Conservation (phyloP, 805 yeast species). For the Yamadazyma philogaea region DNA sequence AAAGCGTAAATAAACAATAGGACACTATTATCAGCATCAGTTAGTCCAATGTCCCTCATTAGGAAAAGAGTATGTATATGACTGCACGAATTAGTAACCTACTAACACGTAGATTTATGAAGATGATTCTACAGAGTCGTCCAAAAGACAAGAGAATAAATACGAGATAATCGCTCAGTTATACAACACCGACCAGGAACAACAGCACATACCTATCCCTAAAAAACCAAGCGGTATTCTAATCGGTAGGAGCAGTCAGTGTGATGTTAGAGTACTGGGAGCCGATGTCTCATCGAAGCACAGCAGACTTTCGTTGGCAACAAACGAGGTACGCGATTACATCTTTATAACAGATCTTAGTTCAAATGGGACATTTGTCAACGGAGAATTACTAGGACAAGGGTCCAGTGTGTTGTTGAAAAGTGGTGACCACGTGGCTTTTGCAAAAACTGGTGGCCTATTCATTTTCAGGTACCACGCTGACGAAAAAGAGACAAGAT, state of each 20-base stretch:
- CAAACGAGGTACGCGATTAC: slow-evolving; percentile 29
- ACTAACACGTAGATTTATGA: slow-evolving; percentile 12
- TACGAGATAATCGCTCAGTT: slow-evolving; percentile 22
- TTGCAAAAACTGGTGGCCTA: slow-evolving; percentile 51
- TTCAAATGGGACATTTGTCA: slow-evolving; percentile 66
- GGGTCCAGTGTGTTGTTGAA: slow-evolving; percentile 49
- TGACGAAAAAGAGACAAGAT: slow-evolving; percentile 21
- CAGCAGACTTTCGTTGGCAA: slow-evolving; percentile 48
- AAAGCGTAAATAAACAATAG: not conserved
- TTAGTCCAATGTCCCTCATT: slow-evolving; percentile 20
- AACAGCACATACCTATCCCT: slow-evolving; percentile 20
- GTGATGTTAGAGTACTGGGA: slow-evolving; percentile 54
- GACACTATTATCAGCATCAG: not conserved
- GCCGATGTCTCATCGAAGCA: slow-evolving; percentile 66
- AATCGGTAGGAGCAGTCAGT: slow-evolving; percentile 57
- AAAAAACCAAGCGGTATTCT: slow-evolving; percentile 20
- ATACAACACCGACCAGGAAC: slow-evolving; percentile 18
- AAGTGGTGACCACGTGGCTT: slow-evolving; percentile 61
- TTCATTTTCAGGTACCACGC: slow-evolving; percentile 46
- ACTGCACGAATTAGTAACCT: not conserved
- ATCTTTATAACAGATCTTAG: slow-evolving; percentile 54
- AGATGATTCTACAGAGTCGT: slow-evolving; percentile 11
- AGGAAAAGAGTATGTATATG: slow-evolving; percentile 25
- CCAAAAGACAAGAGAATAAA: slow-evolving; percentile 14
- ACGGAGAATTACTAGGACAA: slow-evolving; percentile 51